phyloP scores from a whole-genome alignment of 768 basidiomycete genomes.

The Albatrellus ellisii region DNA sequence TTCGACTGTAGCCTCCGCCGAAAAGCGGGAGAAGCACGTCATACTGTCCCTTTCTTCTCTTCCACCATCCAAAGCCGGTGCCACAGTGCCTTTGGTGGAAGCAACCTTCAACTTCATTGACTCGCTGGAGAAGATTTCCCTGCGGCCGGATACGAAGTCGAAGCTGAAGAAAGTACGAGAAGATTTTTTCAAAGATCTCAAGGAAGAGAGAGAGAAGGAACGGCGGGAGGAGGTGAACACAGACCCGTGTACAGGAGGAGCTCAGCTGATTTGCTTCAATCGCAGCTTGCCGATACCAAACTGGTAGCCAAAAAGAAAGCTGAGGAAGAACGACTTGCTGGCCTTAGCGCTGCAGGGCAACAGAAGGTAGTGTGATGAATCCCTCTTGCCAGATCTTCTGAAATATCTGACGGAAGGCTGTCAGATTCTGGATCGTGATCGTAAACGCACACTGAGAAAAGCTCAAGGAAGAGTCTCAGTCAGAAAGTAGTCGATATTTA shows the following conservation, averaged over 20 bases:
- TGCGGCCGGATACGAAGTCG: conserved; percentile 71
- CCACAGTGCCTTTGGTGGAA: conserved; percentile 45
- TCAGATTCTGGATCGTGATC: conserved; percentile 62
- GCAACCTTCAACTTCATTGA: conserved; percentile 72
- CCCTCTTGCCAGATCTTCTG: conserved; percentile 4
- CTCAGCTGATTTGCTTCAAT: neutral
- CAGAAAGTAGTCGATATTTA: conserved; percentile 27
- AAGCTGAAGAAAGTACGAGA: conserved; percentile 70
- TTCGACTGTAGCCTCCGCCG: conserved; percentile 27
- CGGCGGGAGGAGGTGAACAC: conserved; percentile 52
- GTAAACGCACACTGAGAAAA: conserved; percentile 58
- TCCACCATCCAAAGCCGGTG: conserved; percentile 29
- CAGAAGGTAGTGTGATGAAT: conserved; percentile 43
- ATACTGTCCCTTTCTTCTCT: conserved; percentile 55
- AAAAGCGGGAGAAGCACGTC: conserved; percentile 66
- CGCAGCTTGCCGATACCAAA: conserved; percentile 46
- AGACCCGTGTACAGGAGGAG: neutral
- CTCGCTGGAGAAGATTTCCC: conserved; percentile 31
- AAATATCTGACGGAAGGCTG: neutral
- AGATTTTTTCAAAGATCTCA: conserved; percentile 54
- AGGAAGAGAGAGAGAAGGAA: conserved; percentile 51
- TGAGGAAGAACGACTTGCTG: conserved; percentile 60
- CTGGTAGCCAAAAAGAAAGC: conserved; percentile 59
- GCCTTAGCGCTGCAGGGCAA: conserved; percentile 68
- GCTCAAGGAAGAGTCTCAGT: conserved; percentile 46